Base-by-base conservation (phyloP, 148 eudicot species). In the Camellia granthamiana region DNA sequence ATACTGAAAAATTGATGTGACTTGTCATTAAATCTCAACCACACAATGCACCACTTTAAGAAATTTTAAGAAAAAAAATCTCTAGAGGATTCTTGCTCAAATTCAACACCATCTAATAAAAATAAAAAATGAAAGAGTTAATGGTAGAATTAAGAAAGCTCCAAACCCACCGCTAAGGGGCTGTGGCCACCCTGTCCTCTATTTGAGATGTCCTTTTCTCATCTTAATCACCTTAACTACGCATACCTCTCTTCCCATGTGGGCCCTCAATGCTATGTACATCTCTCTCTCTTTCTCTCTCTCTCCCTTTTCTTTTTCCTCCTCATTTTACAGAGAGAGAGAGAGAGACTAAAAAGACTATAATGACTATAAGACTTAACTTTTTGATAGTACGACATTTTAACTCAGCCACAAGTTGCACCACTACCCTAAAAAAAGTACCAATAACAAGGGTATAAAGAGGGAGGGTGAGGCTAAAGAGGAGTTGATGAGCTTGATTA, bases 231-330 rank as follows among this genome's bases (percentile, higher is more conserved):
- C 82, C 41, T 76, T 11, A 74, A 9, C 49, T 59, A 4, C 16
- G 10, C 23, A 15, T 56, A 59, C 58, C 12, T 86, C 88, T 78
- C 38, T 30, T 30, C 51, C 66, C 19, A 21, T 72, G 81, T 82
- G 64, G 76, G 81, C 72, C 84, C 79, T 47, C 30, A 76, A 9
- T 80, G 69, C 65, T 90, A 82, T 86, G 86, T 88, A 84, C 84
- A 89, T 90, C 85, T 86, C 88, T 89, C 90, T 30, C 69, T 63
- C 51, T 54, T 76, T 30, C 69, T 81, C 77, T n/a, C n/a, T n/a
- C n/a, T 42, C 72, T 19, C 51, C 19, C n/a, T 19, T 61, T 46
- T 67, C 30, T 54, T 60, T 44, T 63, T 67, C 68, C 65, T 76
- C 58, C 49, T 52, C 21, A 46, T 41, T 55, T 23, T 2, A 81